Evolutionary conservation across 1,284 basidiomycete species (phyloP).

Genomic region (Earliella scabrosa): DNA sequence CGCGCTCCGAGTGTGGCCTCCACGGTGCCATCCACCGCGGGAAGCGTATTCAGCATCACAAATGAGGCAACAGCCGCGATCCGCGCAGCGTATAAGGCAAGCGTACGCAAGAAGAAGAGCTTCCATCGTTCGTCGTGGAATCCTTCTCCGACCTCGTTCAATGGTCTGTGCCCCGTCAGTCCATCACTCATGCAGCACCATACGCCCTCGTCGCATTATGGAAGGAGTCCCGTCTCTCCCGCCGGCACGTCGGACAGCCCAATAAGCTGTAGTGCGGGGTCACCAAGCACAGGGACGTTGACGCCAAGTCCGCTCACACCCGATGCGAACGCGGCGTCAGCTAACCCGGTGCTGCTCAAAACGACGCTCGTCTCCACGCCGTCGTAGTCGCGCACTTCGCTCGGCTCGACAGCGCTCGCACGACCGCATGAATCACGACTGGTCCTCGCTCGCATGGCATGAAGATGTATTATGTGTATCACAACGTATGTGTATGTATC

Average conservation of each 20-base stretch:
- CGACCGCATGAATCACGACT: background rate
- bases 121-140: conserved; percentile 63
- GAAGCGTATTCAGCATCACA: conserved; percentile 26
- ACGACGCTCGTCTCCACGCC: conserved; percentile 19
- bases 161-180: conserved; percentile 9
- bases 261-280: conserved; percentile 19
- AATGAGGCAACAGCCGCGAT: conserved; percentile 49
- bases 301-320: conserved; percentile 28
- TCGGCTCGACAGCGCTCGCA: background rate
- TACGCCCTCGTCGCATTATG: background rate
- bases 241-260: conserved; percentile 9
- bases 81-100: conserved; percentile 58
- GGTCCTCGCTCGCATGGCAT: background rate
- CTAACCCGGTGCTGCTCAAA: conserved; percentile 14
- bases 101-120: conserved; percentile 59
- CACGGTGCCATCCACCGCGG: conserved; percentile 18
- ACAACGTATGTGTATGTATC: conserved; percentile 18
- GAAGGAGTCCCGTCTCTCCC: conserved; percentile 15
- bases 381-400: conserved; percentile 7
- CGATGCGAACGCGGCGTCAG: conserved; percentile 5
- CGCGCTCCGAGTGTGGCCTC: conserved; percentile 35
- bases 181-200: background rate
- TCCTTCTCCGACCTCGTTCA: conserved; percentile 28
- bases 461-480: conserved; percentile 20
- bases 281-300: conserved; percentile 24